phyloP scores from a whole-genome alignment of 2,329 filamentous ascomycete species.

The Sporothrix curviconia region DNA sequence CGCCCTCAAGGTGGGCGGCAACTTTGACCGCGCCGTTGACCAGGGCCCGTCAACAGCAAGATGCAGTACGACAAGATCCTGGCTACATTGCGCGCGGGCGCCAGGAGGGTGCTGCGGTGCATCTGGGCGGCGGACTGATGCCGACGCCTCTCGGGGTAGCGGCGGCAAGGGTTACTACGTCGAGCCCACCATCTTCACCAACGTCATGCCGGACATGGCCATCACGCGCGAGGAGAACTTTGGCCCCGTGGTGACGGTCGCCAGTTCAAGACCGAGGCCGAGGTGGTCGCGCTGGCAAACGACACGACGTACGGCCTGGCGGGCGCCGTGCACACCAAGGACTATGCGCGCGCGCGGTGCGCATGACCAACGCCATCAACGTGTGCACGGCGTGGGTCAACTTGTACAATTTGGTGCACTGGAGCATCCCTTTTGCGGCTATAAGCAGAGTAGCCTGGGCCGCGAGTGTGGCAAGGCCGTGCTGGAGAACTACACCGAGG shows the following conservation, averaged over 20 bases:
- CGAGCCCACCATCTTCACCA: slow-evolving; percentile 73
- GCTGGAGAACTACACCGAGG: background rate
- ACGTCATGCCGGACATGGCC: slow-evolving; percentile 72
- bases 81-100: slow-evolving; percentile 67
- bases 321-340: slow-evolving; percentile 77
- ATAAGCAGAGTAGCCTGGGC: background rate
- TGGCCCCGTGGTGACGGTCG: slow-evolving; percentile 76
- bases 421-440: slow-evolving; percentile 31
- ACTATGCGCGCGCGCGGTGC: slow-evolving; percentile 67
- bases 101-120: slow-evolving; percentile 71
- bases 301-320: slow-evolving; percentile 82
- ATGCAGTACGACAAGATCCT: slow-evolving; percentile 57
- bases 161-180: slow-evolving; percentile 70
- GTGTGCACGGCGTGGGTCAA: slow-evolving; percentile 83
- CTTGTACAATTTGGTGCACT: slow-evolving; percentile 34
- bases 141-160: slow-evolving; percentile 65
- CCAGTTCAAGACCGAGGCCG: slow-evolving; percentile 70
- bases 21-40: slow-evolving; percentile 76
- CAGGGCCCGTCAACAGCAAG: slow-evolving; percentile 79
- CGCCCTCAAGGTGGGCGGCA: slow-evolving; percentile 62
- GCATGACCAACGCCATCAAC: slow-evolving; percentile 74
- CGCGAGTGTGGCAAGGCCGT: background rate
- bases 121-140: slow-evolving; percentile 77
- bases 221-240: slow-evolving; percentile 86
- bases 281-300: slow-evolving; percentile 76